Evolutionary conservation across 176 grass and related monocot genomes (phyloP).

Genomic region (Cenchrus americanus): DNA sequence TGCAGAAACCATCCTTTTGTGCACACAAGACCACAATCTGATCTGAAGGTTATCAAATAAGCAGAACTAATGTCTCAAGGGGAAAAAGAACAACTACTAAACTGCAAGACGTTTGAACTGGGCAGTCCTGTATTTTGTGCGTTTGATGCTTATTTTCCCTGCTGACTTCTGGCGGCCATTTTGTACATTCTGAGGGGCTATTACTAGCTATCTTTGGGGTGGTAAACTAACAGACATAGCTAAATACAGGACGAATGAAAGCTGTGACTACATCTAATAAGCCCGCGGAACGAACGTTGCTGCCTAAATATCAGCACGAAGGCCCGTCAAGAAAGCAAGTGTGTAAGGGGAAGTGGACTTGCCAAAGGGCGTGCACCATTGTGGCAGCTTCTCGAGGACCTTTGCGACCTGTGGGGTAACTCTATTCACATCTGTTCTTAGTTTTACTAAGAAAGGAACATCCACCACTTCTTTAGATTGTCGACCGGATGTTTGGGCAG

Average conservation of each 20-base stretch:
- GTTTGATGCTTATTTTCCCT: neutral
- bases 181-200: slow-evolving; percentile 24
- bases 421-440: slow-evolving; percentile 78
- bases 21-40: neutral
- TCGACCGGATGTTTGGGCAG: slow-evolving; percentile 1
- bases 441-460: slow-evolving; percentile 61
- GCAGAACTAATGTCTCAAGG: neutral
- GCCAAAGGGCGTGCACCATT: slow-evolving; percentile 76
- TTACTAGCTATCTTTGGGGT: slow-evolving; percentile 39
- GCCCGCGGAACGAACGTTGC: neutral
- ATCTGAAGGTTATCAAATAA: neutral
- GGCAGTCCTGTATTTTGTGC: neutral
- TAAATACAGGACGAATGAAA: slow-evolving; percentile 38
- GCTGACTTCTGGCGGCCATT: neutral
- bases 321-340: slow-evolving; percentile 79
- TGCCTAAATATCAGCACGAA: slow-evolving; percentile 75
- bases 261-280: slow-evolving; percentile 15
- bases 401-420: slow-evolving; percentile 60
- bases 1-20: neutral
- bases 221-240: slow-evolving; percentile 25
- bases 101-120: neutral
- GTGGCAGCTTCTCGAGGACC: slow-evolving; percentile 77
- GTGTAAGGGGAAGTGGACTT: slow-evolving; percentile 80
- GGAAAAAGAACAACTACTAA: neutral
- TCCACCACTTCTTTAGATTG: slow-evolving; percentile 11